Conservation (phyloP, 345 rosid species). For the Populus tremula region DNA sequence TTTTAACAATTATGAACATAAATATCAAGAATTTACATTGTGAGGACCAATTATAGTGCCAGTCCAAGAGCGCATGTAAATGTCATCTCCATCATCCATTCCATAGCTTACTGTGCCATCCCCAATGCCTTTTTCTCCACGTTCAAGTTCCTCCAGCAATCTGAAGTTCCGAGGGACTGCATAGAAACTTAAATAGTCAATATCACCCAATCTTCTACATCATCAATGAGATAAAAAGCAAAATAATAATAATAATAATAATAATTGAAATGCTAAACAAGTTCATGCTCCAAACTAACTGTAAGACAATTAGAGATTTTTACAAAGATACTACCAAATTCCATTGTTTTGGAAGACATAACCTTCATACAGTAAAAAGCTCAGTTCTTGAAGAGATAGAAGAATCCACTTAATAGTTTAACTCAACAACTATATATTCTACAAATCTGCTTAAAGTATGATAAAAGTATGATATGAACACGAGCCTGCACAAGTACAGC, state of each 20-base stretch:
- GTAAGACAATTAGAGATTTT: neutral
- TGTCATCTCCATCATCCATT: constrained; percentile 90
- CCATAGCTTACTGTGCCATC: constrained; percentile 95
- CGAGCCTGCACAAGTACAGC: neutral
- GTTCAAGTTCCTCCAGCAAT: constrained; percentile 85
- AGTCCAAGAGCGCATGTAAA: constrained; percentile 90
- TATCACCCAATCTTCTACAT: neutral
- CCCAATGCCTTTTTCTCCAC: constrained; percentile 88
- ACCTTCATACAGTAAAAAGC: neutral
- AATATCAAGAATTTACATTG: constrained; percentile 52
- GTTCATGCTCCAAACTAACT: neutral
- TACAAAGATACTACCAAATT: neutral
- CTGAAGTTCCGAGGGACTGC: constrained; percentile 83
- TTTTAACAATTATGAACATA: neutral
- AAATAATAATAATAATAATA: neutral
- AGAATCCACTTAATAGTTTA: neutral
- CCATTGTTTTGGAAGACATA: neutral
- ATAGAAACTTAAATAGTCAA: constrained; percentile 12
- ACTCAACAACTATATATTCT: neutral
- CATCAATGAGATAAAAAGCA: neutral
- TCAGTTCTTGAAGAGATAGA: no score
- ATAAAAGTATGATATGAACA: neutral
- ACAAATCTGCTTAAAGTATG: neutral
- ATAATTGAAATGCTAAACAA: neutral
- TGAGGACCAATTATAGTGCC: constrained; percentile 89